Percentiles rank a stretch among this genome's conserved stretches.
These are phyloP conservation scores for Lophium mytilinum DNA, from an alignment of 495 filamentous ascomycete genomes.

Conservation along the genomic window DNA sequence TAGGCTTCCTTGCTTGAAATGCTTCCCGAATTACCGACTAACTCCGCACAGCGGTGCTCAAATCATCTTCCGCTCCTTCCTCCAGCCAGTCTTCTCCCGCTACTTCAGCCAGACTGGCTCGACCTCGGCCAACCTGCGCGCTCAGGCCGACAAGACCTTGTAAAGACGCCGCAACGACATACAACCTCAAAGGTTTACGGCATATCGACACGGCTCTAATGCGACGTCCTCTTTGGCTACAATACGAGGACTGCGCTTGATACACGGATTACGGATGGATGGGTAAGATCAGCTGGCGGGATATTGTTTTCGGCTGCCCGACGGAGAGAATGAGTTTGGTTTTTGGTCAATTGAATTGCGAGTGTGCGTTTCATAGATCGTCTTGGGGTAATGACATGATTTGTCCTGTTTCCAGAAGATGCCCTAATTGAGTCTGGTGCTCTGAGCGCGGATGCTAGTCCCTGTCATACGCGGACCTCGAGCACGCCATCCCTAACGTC, in stretches of 20 bases:
- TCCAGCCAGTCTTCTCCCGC: slow-evolving; percentile 82
- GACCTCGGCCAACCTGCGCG: slow-evolving; percentile 81
- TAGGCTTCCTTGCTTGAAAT: slow-evolving; percentile 40
- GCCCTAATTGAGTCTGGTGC: no score
- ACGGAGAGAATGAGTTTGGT: neutral
- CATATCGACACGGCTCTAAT: neutral
- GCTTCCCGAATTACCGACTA: neutral
- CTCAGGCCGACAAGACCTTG: slow-evolving; percentile 70
- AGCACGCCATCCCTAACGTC: no score
- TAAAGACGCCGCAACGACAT: slow-evolving; percentile 3
- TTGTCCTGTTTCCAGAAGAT: neutral
- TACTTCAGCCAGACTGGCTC: slow-evolving; percentile 71
- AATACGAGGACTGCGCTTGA: neutral
- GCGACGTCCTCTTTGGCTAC: neutral
- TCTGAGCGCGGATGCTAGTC: no score
- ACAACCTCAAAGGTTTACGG: neutral
- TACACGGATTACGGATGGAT: neutral
- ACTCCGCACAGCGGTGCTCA: slow-evolving; percentile 69
- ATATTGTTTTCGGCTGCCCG: neutral
- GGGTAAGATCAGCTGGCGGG: neutral
- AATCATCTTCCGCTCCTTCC: slow-evolving; percentile 90
- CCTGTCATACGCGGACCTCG: no score
- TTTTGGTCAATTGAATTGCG: neutral
- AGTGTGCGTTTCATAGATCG: neutral
- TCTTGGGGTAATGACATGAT: neutral